Percentiles rank a stretch among this genome's conserved stretches.
Conservation (phyloP, 768 basidiomycete species). For the Butyriboletus loyo region DNA sequence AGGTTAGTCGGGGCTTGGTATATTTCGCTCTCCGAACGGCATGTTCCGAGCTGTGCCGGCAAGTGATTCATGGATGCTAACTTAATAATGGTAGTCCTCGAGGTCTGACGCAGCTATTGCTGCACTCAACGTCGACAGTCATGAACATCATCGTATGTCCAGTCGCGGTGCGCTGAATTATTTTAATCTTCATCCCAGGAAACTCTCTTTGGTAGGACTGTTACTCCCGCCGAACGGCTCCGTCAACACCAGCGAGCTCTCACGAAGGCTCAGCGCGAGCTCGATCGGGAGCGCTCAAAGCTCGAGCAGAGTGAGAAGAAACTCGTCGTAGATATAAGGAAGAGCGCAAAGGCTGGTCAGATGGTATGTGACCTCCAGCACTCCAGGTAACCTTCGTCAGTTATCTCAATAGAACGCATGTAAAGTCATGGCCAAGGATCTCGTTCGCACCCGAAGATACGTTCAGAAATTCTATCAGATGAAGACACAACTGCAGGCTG, state of each 20-base stretch:
- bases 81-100: conserved; percentile 1
- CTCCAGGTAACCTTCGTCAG: conserved; percentile 13
- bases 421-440: conserved; percentile 99
- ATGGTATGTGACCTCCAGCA: conserved; percentile 52
- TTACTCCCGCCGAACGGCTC: conserved; percentile 94
- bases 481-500: conserved; percentile 97
- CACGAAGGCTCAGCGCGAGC: conserved; percentile 95
- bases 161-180: background rate
- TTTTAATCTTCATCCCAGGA: conserved; percentile 55
- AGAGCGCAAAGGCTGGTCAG: conserved; percentile 92
- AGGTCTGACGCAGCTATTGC: conserved; percentile 6
- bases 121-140: conserved; percentile 26
- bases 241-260: conserved; percentile 96
- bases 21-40: conserved; percentile 20
- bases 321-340: conserved; percentile 92
- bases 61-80: background rate
- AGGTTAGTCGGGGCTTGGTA: conserved; percentile 18
- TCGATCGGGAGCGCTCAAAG: conserved; percentile 92
- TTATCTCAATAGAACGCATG: conserved; percentile 75
- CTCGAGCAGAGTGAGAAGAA: conserved; percentile 98
- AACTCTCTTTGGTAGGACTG: conserved; percentile 88
- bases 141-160: conserved; percentile 75
- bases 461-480: conserved; percentile 98
- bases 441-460: conserved; percentile 93
- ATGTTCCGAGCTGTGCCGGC: conserved; percentile 1